Percentiles rank a stretch among this genome's conserved stretches.
Conservation (phyloP, 768 basidiomycete species). For the Boletellus emodensis region DNA sequence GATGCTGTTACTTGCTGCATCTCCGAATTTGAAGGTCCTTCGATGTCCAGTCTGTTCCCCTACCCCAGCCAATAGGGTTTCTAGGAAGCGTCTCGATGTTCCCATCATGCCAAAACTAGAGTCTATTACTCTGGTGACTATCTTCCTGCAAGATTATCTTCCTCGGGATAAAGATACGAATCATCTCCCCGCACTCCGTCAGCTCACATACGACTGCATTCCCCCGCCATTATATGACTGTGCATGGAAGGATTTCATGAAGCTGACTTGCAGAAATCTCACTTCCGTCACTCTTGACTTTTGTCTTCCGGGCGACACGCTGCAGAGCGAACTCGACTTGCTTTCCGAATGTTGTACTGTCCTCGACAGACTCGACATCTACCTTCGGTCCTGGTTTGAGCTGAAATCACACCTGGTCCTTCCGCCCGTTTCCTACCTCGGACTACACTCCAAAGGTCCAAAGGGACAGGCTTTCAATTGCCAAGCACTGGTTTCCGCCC, state of each 20-base stretch:
- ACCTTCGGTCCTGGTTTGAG: conserved; percentile 24
- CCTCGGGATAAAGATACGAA: conserved; percentile 26
- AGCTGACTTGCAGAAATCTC: conserved; percentile 23
- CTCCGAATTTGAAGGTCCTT: conserved; percentile 27
- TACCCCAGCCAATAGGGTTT: conserved; percentile 19
- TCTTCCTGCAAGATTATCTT: conserved; percentile 30
- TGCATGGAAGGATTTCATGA: conserved; percentile 28
- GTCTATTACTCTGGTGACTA: conserved; percentile 24
- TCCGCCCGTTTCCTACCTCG: conserved; percentile 25
- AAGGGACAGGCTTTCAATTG: conserved; percentile 14
- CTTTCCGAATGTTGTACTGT: conserved; percentile 23
- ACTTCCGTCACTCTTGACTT: conserved; percentile 27
- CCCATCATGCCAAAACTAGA: conserved; percentile 27
- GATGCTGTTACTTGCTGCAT: conserved; percentile 24
- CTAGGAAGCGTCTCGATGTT: conserved; percentile 16
- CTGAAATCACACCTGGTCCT: conserved; percentile 17
- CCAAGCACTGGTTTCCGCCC: conserved; percentile 19
- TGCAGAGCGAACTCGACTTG: conserved; percentile 25
- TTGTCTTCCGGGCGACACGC: conserved; percentile 20
- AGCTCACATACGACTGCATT: conserved; percentile 31
- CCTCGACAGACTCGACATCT: conserved; percentile 25
- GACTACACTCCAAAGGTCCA: conserved; percentile 18
- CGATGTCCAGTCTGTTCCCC: conserved; percentile 28
- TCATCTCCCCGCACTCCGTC: conserved; percentile 27
- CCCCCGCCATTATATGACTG: conserved; percentile 27